These are phyloP conservation scores for Cryomyces antarcticus DNA, from an alignment of 495 filamentous ascomycete species.

Conservation along the genomic window DNA sequence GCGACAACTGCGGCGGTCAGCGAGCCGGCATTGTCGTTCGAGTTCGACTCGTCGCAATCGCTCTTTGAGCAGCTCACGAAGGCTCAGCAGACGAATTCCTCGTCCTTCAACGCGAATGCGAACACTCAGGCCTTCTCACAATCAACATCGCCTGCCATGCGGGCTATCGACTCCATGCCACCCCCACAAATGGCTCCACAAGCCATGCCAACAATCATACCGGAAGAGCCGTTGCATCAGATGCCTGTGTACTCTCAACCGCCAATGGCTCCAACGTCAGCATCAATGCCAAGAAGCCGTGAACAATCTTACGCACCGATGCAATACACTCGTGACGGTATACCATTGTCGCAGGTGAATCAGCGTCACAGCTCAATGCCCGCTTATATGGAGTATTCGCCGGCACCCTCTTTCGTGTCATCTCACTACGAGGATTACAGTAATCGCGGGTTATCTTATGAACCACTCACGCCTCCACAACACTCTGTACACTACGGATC, in stretches of 20 bases:
- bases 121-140: constrained; percentile 42
- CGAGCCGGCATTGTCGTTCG: constrained; percentile 92
- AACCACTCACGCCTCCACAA: constrained; percentile 89
- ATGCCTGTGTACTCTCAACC: constrained; percentile 36
- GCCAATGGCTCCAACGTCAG: constrained; percentile 20
- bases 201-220: constrained; percentile 48
- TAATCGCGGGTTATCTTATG: constrained; percentile 85
- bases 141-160: constrained; percentile 67
- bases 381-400: constrained; percentile 92
- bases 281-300: constrained; percentile 39
- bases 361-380: constrained; percentile 94
- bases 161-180: constrained; percentile 75
- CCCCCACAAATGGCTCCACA: constrained; percentile 56
- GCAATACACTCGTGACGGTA: constrained; percentile 81
- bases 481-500: constrained; percentile 54
- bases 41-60: constrained; percentile 97
- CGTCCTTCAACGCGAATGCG: constrained; percentile 78
- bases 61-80: constrained; percentile 99
- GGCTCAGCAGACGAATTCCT: constrained; percentile 93
- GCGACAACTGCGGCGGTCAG: constrained; percentile 88
- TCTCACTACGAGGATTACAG: constrained; percentile 96
- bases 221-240: constrained; percentile 50
- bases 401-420: constrained; percentile 89
- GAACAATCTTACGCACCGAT: constrained; percentile 56
- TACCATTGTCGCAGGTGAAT: constrained; percentile 60